Evolutionary conservation across 1,139 yeast genomes (phyloP).

Genomic region (Hanseniaspora uvarum): DNA sequence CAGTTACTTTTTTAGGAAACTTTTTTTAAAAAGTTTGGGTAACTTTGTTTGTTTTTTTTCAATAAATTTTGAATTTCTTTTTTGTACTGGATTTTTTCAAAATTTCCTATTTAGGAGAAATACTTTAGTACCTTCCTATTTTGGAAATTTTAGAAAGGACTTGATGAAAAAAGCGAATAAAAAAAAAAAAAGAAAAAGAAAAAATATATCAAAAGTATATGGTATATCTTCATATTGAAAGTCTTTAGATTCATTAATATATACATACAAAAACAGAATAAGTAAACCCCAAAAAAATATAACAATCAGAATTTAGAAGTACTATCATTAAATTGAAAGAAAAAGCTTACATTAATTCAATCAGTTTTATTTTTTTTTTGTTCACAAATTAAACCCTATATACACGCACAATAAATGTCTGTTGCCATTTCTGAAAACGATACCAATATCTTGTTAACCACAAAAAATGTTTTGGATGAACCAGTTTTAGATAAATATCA

Average conservation of each 20-base stretch:
- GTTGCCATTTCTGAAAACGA: constrained; percentile 60
- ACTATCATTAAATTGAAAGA: background rate
- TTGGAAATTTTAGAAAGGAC: background rate
- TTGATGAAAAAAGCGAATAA: constrained; percentile 1
- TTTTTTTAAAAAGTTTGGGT: background rate
- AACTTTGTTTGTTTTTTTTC: background rate
- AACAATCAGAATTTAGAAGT: background rate
- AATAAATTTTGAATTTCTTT: background rate
- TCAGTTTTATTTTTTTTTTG: background rate
- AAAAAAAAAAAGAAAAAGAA: background rate
- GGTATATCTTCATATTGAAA: too few relatives aligned
- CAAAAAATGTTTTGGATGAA: constrained; percentile 57
- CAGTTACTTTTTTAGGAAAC: background rate
- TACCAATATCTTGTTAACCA: constrained; percentile 61
- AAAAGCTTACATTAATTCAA: background rate
- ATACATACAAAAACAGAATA: too few relatives aligned
- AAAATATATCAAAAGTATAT: background rate
- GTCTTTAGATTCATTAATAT: too few relatives aligned
- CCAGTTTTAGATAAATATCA: constrained; percentile 69
- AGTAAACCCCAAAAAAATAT: background rate
- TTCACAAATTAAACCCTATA: background rate
- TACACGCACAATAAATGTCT: constrained; percentile 38
- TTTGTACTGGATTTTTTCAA: background rate
- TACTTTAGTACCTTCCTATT: background rate
- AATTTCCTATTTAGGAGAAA: background rate